Percentiles rank a stretch among this genome's conserved stretches.
Evolutionary conservation across 2,329 filamentous ascomycete species (phyloP).

Genomic region (Aspergillus eucalypticola): DNA sequence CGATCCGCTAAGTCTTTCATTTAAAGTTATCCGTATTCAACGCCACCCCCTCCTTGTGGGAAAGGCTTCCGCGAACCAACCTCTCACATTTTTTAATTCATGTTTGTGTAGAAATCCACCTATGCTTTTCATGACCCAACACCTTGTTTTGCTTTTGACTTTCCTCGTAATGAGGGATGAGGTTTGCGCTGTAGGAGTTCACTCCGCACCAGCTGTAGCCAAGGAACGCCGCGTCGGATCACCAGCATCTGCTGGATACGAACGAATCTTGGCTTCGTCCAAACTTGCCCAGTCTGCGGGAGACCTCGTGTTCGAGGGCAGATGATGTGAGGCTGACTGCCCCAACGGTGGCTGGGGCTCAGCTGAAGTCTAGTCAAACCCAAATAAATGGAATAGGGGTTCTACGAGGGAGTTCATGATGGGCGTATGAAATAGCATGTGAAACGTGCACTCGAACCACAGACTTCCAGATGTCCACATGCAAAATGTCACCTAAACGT

Average conservation of each 20-base stretch:
- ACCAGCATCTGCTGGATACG: background rate
- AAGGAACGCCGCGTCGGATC: background rate
- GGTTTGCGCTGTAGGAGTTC: background rate
- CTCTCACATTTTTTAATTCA: background rate
- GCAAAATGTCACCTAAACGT: constrained; percentile 23
- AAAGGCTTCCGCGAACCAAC: background rate
- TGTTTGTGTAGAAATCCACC: background rate
- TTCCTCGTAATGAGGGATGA: background rate
- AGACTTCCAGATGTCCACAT: background rate
- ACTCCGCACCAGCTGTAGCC: background rate
- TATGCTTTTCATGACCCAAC: background rate
- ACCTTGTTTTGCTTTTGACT: background rate
- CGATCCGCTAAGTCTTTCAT: background rate
- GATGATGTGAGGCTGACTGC: background rate
- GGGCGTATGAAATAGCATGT: background rate
- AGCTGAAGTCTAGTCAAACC: background rate
- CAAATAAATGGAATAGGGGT: background rate
- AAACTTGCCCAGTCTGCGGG: background rate
- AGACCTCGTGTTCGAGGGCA: background rate
- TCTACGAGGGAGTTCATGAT: background rate
- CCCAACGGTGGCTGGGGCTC: background rate
- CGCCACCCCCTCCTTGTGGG: background rate
- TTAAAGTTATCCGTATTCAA: background rate
- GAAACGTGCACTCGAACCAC: background rate
- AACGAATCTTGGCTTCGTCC: background rate